Conservation (phyloP, 1,284 basidiomycete genomes). For the Phenoliferia sp. region DNA sequence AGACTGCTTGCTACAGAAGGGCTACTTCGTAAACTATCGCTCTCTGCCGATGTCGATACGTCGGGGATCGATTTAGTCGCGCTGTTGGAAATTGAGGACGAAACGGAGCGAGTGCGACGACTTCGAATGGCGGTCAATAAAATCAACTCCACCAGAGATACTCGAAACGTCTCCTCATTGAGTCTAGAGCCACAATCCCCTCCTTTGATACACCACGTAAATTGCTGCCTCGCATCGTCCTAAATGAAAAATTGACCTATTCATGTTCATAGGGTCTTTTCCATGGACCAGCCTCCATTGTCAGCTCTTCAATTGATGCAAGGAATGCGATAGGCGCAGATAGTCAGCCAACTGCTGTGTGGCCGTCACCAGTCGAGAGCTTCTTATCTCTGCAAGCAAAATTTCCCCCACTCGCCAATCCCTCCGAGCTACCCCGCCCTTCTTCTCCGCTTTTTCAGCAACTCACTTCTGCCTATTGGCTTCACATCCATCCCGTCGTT, state of each 20-base stretch:
- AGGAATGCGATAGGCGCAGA: not conserved
- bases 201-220: not conserved
- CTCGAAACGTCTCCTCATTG: not conserved
- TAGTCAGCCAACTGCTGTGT: not conserved
- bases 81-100: not conserved
- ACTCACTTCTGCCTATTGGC: not conserved
- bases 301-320: not conserved
- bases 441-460: not conserved
- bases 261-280: not conserved
- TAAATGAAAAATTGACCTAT: not conserved
- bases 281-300: not conserved
- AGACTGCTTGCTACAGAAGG: not conserved
- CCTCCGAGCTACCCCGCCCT: not conserved
- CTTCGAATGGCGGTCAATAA: not conserved
- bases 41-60: not conserved
- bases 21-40: not conserved
- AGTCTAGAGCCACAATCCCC: not conserved
- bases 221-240: not conserved
- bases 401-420: not conserved
- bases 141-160: not conserved
- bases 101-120: not conserved
- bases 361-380: no score
- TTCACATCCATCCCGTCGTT: not conserved
- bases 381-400: not conserved
- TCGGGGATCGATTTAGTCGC: not conserved